A percentile compares a stretch with the other conserved stretches of the same genome.
These are phyloP conservation scores for Conoideocrella luteorostrata DNA, from an alignment of 2,329 filamentous ascomycete species.

Conservation along the genomic window DNA sequence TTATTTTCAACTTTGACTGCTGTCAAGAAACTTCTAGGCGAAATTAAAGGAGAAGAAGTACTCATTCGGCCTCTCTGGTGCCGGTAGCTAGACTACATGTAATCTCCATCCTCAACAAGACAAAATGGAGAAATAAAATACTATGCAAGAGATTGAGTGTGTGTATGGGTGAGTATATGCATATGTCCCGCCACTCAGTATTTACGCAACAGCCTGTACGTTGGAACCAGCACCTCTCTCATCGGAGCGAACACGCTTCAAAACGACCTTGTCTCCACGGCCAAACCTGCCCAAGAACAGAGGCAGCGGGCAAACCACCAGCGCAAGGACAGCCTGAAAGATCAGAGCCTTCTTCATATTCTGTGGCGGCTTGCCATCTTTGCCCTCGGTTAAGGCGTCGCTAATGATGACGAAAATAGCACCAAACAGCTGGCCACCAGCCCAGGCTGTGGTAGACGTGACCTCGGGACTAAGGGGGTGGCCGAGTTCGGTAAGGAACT, in stretches of 20 bases:
- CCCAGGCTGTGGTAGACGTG: constrained; percentile 78
- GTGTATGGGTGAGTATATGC: too few relatives aligned
- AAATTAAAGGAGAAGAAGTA: too few relatives aligned
- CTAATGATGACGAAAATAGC: constrained; percentile 79
- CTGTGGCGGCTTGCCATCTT: constrained; percentile 48
- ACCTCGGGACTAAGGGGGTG: constrained; percentile 84
- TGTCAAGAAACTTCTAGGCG: too few relatives aligned
- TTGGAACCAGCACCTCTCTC: constrained; percentile 13
- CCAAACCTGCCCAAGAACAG: constrained; percentile 67
- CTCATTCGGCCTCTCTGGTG: too few relatives aligned
- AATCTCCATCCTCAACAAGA: too few relatives aligned
- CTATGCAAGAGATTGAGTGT: too few relatives aligned
- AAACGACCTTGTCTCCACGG: constrained; percentile 39
- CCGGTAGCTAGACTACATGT: too few relatives aligned
- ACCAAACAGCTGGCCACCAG: constrained; percentile 77
- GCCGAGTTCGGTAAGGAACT: constrained; percentile 80
- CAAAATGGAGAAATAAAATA: too few relatives aligned
- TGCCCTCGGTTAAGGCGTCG: constrained; percentile 60
- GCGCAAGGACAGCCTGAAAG: constrained; percentile 68
- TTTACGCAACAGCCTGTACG: not conserved
- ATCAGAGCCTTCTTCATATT: constrained; percentile 73
- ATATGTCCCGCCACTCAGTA: not conserved
- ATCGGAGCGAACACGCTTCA: constrained; percentile 46
- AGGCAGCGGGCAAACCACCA: constrained; percentile 59
- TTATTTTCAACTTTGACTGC: too few relatives aligned